phyloP scores from a whole-genome alignment of 2,329 filamentous ascomycete species.

The Pseudogymnoascus sp. region DNA sequence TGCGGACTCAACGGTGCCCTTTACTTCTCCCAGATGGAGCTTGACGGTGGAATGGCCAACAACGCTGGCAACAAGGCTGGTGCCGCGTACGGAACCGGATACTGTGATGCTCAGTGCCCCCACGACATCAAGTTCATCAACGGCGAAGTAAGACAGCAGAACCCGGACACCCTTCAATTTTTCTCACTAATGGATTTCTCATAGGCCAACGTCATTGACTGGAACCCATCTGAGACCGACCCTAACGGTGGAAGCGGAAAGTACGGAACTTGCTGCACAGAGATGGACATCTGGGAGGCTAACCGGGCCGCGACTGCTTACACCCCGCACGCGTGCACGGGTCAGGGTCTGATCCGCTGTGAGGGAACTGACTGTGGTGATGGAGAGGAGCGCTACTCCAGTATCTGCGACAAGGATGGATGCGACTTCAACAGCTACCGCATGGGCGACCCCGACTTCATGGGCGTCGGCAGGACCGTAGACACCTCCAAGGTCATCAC shows the following conservation, averaged over 20 bases:
- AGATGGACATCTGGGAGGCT: slow-evolving; percentile 57
- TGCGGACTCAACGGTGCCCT: slow-evolving; percentile 63
- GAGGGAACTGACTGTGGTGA: slow-evolving; percentile 32
- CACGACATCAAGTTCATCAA: slow-evolving; percentile 42
- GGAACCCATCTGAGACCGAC: slow-evolving; percentile 37
- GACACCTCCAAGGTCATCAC: slow-evolving; percentile 45
- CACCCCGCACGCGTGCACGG: slow-evolving; percentile 46
- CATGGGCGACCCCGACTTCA: slow-evolving; percentile 47
- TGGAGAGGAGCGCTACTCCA: slow-evolving; percentile 38
- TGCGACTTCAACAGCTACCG: slow-evolving; percentile 56
- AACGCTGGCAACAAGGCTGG: slow-evolving; percentile 44
- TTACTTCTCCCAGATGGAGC: slow-evolving; percentile 53
- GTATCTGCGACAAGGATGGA: slow-evolving; percentile 51
- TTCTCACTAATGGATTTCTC: slow-evolving; percentile 20
- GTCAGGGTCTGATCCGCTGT: slow-evolving; percentile 35
- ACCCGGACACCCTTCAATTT: slow-evolving; percentile 27
- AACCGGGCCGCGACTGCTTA: slow-evolving; percentile 47
- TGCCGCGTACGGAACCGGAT: slow-evolving; percentile 50
- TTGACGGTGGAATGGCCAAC: slow-evolving; percentile 45
- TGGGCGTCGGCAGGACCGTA: slow-evolving; percentile 44
- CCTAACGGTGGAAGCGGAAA: slow-evolving; percentile 40
- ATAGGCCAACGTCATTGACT: slow-evolving; percentile 42
- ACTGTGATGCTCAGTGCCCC: slow-evolving; percentile 50
- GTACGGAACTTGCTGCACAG: slow-evolving; percentile 51
- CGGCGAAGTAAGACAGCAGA: slow-evolving; percentile 30